These are phyloP conservation scores for Phoma sp. DNA, from an alignment of 2,329 filamentous ascomycete genomes.

Conservation along the genomic window DNA sequence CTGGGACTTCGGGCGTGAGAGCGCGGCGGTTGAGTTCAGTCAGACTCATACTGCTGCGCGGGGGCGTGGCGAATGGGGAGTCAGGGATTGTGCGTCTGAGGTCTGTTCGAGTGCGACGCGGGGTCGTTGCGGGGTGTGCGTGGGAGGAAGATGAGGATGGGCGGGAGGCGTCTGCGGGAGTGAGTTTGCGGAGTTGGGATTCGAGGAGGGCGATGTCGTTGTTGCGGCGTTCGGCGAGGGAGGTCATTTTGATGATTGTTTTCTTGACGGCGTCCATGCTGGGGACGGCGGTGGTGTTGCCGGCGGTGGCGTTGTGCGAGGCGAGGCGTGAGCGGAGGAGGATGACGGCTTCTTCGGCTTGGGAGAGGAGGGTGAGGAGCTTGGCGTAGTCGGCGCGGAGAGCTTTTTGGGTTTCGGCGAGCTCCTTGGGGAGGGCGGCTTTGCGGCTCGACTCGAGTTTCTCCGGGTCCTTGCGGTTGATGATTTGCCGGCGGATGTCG, in stretches of 20 bases:
- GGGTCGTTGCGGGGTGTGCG: conserved; percentile 27
- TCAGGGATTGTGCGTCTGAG: conserved; percentile 28
- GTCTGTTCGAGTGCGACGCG: conserved; percentile 24
- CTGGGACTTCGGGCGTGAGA: conserved; percentile 40
- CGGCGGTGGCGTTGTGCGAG: conserved; percentile 59
- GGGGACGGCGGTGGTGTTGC: conserved; percentile 61
- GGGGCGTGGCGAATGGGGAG: conserved; percentile 49
- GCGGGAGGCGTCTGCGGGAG: conserved; percentile 33
- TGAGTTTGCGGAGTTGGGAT: conserved; percentile 78
- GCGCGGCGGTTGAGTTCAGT: conserved; percentile 38
- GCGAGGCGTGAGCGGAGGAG: conserved; percentile 81
- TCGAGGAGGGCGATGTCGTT: conserved; percentile 91
- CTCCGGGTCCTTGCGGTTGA: conserved; percentile 72
- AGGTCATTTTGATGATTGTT: conserved; percentile 91
- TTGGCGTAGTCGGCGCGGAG: conserved; percentile 77
- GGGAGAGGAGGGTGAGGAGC: conserved; percentile 76
- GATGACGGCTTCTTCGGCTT: conserved; percentile 81
- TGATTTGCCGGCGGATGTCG: conserved; percentile 79
- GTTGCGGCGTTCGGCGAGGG: conserved; percentile 88
- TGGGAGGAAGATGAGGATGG: conserved; percentile 31
- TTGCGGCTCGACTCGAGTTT: conserved; percentile 69
- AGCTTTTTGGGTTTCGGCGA: conserved; percentile 82
- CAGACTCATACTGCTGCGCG: conserved; percentile 42
- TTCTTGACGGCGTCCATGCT: conserved; percentile 92
- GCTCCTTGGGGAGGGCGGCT: conserved; percentile 83